Evolutionary conservation across 768 basidiomycete genomes (phyloP), one percentile per base, ranked within the genome.

Genomic region (Panaeolus cyanescens): DNA sequence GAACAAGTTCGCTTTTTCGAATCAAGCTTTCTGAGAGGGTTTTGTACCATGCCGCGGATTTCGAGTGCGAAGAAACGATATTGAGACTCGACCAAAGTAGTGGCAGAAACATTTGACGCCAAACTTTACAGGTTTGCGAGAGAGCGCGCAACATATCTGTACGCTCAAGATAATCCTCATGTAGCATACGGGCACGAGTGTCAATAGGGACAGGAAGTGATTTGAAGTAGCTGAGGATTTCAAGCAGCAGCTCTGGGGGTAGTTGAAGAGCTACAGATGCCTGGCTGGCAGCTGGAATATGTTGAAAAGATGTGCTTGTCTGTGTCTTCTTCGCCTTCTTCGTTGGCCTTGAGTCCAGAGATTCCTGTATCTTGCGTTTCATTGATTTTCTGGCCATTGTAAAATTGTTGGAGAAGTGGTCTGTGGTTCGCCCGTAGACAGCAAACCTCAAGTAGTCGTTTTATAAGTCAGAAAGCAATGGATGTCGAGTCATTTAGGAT

Each of bases 11-110:
- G 25, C 72, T 67, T 32, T 68, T 67, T n/a, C 55, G 61, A 58
- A 71, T 67, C 4, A 75, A 62, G 3, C 69, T 61, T 36, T 68
- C 56, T 7, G 69, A 64, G 19, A 74, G 62, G 0, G 59, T 40
- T n/a, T 65, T 59, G 50, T 69, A 67, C 74, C 73, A 75, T 3
- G 68, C 60, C 12, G 55, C 59, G 31, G 56, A 57, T 19, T 31
- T 19, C 6, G 55, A 59, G 34, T 63, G 64, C 2, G 55, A 61
- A 4, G 68, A 69, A 59, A 74, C 76, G 0, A 68, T 71, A 40
- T 77, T 71, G 28, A 77, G 63, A 9, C 70, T 62, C 53, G 74
- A 68, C 74, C 73, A 79, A 0, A 72, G 55, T 45, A 73, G 56
- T 1, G 71, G 71, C 3, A 74, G 64, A 45, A 76, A 76, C 0